A percentile compares a stretch with the other conserved stretches of the same genome.
phyloP scores from a whole-genome alignment of 2,329 filamentous ascomycete genomes.

The Zasmidium angulare region DNA sequence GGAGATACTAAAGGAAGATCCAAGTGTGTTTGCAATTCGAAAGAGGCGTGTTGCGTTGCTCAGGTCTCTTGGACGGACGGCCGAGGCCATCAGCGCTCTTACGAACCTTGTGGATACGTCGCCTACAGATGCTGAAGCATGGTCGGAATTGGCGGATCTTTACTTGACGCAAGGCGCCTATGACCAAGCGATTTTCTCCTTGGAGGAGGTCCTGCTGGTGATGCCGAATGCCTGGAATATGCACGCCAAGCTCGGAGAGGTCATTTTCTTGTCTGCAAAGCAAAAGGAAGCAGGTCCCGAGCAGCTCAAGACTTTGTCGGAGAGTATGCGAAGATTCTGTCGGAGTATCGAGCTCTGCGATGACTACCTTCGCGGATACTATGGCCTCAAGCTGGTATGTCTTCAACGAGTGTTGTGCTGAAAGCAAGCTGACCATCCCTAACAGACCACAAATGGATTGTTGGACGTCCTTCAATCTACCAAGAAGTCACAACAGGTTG shows the following conservation, averaged over 20 bases:
- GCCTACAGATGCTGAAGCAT: conserved; percentile 88
- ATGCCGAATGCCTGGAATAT: conserved; percentile 96
- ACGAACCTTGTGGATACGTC: conserved; percentile 75
- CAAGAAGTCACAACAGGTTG: conserved; percentile 33
- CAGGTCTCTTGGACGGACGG: conserved; percentile 65
- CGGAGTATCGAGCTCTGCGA: conserved; percentile 92
- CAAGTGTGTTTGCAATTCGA: conserved; percentile 77
- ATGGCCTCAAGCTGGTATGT: conserved; percentile 71
- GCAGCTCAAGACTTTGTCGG: conserved; percentile 57
- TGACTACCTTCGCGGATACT: conserved; percentile 87
- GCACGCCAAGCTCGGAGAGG: conserved; percentile 82
- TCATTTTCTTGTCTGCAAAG: conserved; percentile 66
- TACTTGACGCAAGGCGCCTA: conserved; percentile 79
- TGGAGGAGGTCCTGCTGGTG: conserved; percentile 87
- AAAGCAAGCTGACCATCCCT: conserved; percentile 15
- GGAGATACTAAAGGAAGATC: conserved; percentile 68
- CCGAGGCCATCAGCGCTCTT: conserved; percentile 74
- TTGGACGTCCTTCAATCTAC: conserved; percentile 23
- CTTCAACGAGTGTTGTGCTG: conserved; percentile 45
- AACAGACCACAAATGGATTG: conserved; percentile 25
- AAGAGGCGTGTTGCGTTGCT: conserved; percentile 83
- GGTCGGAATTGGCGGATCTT: conserved; percentile 86
- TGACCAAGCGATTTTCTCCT: conserved; percentile 78
- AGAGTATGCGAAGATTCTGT: conserved; percentile 81
- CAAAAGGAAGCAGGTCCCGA: conserved; percentile 37